Evolutionary conservation across 805 yeast genomes (phyloP).

Genomic region (Ogataea ganodermae): DNA sequence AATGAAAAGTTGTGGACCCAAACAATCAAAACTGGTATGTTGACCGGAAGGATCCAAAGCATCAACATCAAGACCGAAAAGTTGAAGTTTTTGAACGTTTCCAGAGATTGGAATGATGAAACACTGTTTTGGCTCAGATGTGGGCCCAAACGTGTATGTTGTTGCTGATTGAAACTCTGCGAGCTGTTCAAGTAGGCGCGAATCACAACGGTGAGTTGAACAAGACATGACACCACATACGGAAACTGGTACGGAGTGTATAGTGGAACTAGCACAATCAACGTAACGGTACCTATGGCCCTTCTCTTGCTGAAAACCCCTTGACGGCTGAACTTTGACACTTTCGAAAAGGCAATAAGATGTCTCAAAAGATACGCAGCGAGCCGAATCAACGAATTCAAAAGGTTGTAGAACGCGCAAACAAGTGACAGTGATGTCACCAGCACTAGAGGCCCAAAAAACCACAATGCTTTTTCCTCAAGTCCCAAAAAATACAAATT

Average conservation of each 20-base stretch:
- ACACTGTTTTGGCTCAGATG: background rate
- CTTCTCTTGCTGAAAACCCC: slow-evolving; percentile 24
- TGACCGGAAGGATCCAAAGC: slow-evolving; percentile 79
- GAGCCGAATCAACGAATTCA: slow-evolving; percentile 33
- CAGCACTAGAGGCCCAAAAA: slow-evolving; percentile 60
- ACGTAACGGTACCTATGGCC: slow-evolving; percentile 37
- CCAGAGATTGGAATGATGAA: slow-evolving; percentile 9
- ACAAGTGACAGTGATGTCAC: slow-evolving; percentile 48
- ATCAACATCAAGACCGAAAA: slow-evolving; percentile 64
- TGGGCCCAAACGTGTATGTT: background rate
- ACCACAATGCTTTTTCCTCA: slow-evolving; percentile 54
- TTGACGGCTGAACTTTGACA: slow-evolving; percentile 6
- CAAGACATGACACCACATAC: slow-evolving; percentile 56
- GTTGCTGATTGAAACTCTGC: background rate
- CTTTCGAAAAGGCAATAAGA: slow-evolving; percentile 1
- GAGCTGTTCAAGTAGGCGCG: slow-evolving; percentile 28
- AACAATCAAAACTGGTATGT: slow-evolving; percentile 75
- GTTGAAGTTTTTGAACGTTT: slow-evolving; percentile 56
- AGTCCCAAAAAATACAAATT: slow-evolving; percentile 72
- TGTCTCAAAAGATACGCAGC: slow-evolving; percentile 23
- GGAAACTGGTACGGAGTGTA: slow-evolving; percentile 85
- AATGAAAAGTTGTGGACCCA: slow-evolving; percentile 78
- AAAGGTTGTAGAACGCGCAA: slow-evolving; percentile 35
- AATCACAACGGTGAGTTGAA: slow-evolving; percentile 58
- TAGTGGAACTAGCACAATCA: slow-evolving; percentile 51